These are phyloP conservation scores for Geotrichum aggregatum DNA, from an alignment of 1,139 yeast species.

Conservation along the genomic window DNA sequence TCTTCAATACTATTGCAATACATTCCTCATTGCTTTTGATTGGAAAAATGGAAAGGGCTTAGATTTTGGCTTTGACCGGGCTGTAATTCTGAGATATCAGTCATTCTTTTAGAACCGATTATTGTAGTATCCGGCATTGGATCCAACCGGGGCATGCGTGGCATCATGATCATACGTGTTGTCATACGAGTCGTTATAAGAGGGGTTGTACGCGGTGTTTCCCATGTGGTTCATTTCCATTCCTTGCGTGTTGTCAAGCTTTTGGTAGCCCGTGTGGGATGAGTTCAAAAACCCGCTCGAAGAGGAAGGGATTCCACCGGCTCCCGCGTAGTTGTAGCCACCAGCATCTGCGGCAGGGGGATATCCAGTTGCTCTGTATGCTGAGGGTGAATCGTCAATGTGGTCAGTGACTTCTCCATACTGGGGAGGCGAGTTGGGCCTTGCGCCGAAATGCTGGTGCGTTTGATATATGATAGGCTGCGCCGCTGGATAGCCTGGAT, in stretches of 20 bases:
- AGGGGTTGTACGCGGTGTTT: slow-evolving; percentile 15
- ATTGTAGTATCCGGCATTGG: slow-evolving; percentile 12
- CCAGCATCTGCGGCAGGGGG: background rate
- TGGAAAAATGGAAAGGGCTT: too few relatives aligned
- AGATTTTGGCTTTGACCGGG: too few relatives aligned
- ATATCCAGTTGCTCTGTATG: background rate
- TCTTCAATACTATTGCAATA: too few relatives aligned
- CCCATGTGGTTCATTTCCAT: slow-evolving; percentile 13
- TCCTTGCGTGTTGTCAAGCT: slow-evolving; percentile 5
- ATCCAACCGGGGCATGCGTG: background rate
- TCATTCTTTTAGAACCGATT: slow-evolving; percentile 3
- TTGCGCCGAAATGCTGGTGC: slow-evolving; percentile 11
- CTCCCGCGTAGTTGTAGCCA: background rate
- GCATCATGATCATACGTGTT: slow-evolving; percentile 11
- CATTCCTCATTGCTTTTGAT: too few relatives aligned
- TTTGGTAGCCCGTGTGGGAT: slow-evolving; percentile 11
- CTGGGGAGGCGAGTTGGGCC: slow-evolving; percentile 5
- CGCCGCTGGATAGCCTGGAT: background rate
- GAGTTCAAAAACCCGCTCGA: background rate
- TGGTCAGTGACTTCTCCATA: slow-evolving; percentile 4
- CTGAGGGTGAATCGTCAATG: background rate
- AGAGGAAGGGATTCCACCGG: background rate
- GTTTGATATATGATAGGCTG: slow-evolving; percentile 11
- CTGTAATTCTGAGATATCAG: background rate
- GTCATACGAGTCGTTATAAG: slow-evolving; percentile 5